Evolutionary conservation across 2,329 filamentous ascomycete species (phyloP).

Genomic region (Penicillium sp.): DNA sequence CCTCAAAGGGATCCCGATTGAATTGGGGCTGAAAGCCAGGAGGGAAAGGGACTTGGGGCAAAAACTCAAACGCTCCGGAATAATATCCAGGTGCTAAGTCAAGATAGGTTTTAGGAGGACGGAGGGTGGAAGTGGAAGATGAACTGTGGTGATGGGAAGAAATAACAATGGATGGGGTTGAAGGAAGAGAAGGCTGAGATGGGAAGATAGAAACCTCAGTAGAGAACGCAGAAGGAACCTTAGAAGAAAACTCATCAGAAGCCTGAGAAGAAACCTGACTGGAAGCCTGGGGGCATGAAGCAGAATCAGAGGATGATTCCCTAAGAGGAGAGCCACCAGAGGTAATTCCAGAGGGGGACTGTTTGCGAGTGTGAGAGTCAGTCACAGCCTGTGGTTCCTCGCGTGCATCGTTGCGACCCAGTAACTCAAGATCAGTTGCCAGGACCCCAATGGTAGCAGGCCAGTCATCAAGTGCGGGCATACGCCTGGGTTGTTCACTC

Average conservation of each 20-base stretch:
- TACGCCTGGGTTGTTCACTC: background rate
- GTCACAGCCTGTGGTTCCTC: background rate
- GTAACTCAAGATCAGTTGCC: no score
- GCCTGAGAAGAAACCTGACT: background rate
- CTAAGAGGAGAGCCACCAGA: background rate
- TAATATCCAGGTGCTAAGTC: background rate
- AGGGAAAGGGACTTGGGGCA: no score
- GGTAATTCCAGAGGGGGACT: no score
- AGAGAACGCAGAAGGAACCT: no score
- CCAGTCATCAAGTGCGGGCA: background rate
- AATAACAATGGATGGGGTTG: background rate
- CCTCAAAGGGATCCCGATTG: background rate
- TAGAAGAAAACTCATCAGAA: background rate
- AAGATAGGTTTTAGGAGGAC: background rate
- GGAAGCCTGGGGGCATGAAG: background rate
- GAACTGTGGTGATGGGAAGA: background rate
- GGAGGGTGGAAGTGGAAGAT: background rate
- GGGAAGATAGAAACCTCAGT: background rate
- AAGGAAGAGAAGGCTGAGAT: background rate
- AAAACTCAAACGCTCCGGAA: no score
- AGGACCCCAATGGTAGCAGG: fast-evolving
- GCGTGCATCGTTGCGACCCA: background rate
- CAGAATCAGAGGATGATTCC: background rate
- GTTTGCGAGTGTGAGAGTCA: no score
- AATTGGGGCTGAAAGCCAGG: background rate